phyloP scores from a whole-genome alignment of 768 basidiomycete species.

The Tylopilus cervinicoccineus region DNA sequence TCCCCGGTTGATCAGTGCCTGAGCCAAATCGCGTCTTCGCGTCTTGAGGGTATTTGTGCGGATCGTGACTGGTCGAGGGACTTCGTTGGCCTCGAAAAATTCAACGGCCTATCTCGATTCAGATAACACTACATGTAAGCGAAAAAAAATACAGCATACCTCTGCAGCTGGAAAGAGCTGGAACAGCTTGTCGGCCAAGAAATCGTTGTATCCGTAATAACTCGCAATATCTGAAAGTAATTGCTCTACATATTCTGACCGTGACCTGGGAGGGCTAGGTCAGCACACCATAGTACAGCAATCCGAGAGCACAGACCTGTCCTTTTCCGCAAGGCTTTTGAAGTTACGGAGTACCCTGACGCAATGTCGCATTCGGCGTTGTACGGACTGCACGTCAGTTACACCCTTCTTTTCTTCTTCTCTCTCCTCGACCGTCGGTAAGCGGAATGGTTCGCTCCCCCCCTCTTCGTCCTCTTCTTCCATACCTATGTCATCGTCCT shows the following conservation, averaged over 20 bases:
- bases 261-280: constrained; percentile 49
- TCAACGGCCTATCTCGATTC: constrained; percentile 71
- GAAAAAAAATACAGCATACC: constrained; percentile 41
- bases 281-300: constrained; percentile 3
- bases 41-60: constrained; percentile 96
- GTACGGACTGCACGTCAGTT: constrained; percentile 71
- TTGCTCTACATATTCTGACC: constrained; percentile 88
- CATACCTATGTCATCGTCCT: constrained; percentile 41
- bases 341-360: constrained; percentile 71
- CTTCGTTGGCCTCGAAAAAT: constrained; percentile 97
- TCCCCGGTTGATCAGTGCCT: constrained; percentile 89
- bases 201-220: constrained; percentile 98
- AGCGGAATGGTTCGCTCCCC: constrained; percentile 45
- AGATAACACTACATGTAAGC: not conserved
- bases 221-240: constrained; percentile 84
- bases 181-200: constrained; percentile 92
- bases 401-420: constrained; percentile 68
- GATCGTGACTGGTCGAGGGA: constrained; percentile 94
- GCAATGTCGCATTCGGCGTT: constrained; percentile 75
- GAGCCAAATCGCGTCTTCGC: constrained; percentile 89
- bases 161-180: constrained; percentile 90
- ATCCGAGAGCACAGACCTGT: constrained; percentile 41
- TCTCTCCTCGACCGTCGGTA: constrained; percentile 69
- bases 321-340: constrained; percentile 59
- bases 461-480: constrained; percentile 38